phyloP scores from a whole-genome alignment of 2,329 filamentous ascomycete genomes.

The Tolypocladium endophyticum region DNA sequence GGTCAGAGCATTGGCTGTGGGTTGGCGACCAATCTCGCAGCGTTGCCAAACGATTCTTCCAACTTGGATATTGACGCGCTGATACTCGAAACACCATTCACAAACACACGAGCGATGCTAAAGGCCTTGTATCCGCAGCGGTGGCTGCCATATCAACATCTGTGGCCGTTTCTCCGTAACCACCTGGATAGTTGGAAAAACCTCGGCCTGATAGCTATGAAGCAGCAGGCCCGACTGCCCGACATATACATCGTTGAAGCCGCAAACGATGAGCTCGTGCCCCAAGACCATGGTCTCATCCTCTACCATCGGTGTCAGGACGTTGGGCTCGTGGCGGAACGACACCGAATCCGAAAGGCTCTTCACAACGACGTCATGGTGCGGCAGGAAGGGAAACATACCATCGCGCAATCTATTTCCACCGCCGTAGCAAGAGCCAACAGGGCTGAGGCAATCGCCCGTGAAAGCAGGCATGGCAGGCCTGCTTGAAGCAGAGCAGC shows the following conservation, averaged over 20 bases:
- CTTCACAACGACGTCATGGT: slow-evolving; percentile 48
- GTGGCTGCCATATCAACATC: slow-evolving; percentile 68
- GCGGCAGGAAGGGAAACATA: slow-evolving; percentile 29
- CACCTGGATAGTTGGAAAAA: slow-evolving; percentile 46
- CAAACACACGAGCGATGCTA: slow-evolving; percentile 61
- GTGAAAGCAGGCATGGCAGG: not conserved
- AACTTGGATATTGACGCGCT: slow-evolving; percentile 35
- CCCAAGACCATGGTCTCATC: slow-evolving; percentile 34
- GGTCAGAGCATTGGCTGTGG: slow-evolving; percentile 69
- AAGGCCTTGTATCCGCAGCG: slow-evolving; percentile 64
- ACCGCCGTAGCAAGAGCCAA: slow-evolving; percentile 8
- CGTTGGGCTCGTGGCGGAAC: slow-evolving; percentile 34
- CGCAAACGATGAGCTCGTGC: slow-evolving; percentile 49
- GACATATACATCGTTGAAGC: slow-evolving; percentile 42
- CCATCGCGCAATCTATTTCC: slow-evolving; percentile 32
- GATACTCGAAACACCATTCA: slow-evolving; percentile 68
- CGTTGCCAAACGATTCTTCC: slow-evolving; percentile 18
- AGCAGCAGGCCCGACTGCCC: slow-evolving; percentile 16
- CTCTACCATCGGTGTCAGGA: slow-evolving; percentile 37
- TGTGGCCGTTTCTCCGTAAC: slow-evolving; percentile 63
- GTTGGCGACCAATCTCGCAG: slow-evolving; percentile 53
- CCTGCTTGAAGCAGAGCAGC: not conserved
- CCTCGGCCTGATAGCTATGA: slow-evolving; percentile 28
- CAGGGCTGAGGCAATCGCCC: not conserved
- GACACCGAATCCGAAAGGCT: slow-evolving; percentile 32